A percentile compares a stretch with the other conserved stretches of the same genome.
Evolutionary conservation across 331 rosid genomes (phyloP).

Genomic region (Arachis monticola): DNA sequence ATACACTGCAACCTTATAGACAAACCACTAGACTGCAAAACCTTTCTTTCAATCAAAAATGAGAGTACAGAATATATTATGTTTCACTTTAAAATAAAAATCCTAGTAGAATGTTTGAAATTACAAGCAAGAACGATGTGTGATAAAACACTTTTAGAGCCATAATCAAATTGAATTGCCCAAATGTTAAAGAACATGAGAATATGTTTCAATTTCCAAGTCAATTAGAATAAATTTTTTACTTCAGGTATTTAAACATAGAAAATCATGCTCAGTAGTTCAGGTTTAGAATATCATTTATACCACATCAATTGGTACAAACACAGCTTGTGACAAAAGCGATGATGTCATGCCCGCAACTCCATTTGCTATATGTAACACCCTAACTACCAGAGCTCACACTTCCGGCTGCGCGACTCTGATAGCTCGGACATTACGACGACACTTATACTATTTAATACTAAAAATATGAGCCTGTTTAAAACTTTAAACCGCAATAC

Average conservation of each 20-base stretch:
- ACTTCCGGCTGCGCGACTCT: too few species aligned
- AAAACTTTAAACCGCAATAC: too few species aligned
- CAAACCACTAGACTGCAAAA: conserved; percentile 2
- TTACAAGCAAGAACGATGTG: background rate
- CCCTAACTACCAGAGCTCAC: too few species aligned
- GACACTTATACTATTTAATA: too few species aligned
- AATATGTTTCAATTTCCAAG: conserved; percentile 20
- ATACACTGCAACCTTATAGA: background rate
- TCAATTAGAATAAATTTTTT: background rate
- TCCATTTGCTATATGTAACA: conserved; percentile 64
- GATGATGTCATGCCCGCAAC: conserved; percentile 88
- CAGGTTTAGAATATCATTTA: conserved; percentile 39
- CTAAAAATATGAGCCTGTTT: too few species aligned
- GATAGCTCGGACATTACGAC: too few species aligned
- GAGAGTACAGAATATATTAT: background rate
- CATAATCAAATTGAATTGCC: conserved; percentile 11
- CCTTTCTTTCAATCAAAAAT: background rate
- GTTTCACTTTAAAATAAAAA: background rate
- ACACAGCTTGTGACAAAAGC: conserved; percentile 75
- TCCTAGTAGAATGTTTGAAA: background rate
- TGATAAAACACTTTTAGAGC: background rate
- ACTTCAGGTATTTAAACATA: conserved; percentile 2
- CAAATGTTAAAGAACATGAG: conserved; percentile 7
- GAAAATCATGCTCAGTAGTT: background rate
- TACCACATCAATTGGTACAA: conserved; percentile 96